A percentile compares a stretch with the other conserved stretches of the same genome.
These are phyloP conservation scores for Plasmodium coatneyi DNA, from an alignment of 169 alveolate species.

Conservation along the genomic window DNA sequence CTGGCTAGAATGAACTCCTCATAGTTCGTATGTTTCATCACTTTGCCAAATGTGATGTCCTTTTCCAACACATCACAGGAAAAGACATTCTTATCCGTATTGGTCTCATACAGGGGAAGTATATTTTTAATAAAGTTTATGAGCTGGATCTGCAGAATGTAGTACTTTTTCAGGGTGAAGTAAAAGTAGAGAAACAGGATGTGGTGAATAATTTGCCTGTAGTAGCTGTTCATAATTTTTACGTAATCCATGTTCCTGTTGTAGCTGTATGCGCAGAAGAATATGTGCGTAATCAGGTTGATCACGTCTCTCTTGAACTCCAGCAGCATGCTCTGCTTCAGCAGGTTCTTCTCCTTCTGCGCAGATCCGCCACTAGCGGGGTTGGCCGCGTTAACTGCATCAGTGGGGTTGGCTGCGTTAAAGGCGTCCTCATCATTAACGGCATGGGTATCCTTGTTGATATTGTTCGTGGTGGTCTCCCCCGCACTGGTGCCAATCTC, in stretches of 20 bases:
- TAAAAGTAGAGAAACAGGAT: slow-evolving; percentile 46
- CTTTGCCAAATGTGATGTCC: background rate
- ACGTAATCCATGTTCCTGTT: slow-evolving; percentile 11
- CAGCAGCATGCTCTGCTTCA: slow-evolving; percentile 14
- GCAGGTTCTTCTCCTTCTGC: slow-evolving; percentile 10
- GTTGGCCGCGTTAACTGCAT: background rate
- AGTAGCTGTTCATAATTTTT: slow-evolving; percentile 26
- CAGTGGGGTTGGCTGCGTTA: background rate
- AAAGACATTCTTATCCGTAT: background rate
- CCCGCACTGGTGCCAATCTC: background rate
- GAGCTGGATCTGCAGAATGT: slow-evolving; percentile 34
- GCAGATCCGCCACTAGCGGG: background rate
- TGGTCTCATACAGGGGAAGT: slow-evolving; percentile 29
- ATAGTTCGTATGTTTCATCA: slow-evolving; percentile 15
- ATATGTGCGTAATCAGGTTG: slow-evolving; percentile 2
- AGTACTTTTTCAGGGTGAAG: slow-evolving; percentile 59
- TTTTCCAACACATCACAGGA: background rate
- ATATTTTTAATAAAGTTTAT: slow-evolving; percentile 19
- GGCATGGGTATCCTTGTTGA: background rate
- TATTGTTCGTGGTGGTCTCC: background rate
- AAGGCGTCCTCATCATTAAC: background rate
- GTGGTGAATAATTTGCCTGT: slow-evolving; percentile 41
- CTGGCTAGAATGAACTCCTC: slow-evolving; percentile 58
- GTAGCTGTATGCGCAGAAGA: background rate
- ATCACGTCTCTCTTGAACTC: slow-evolving; percentile 50